Conservation (phyloP, 2,329 filamentous ascomycete species). For the Cryphonectria naterciae region DNA sequence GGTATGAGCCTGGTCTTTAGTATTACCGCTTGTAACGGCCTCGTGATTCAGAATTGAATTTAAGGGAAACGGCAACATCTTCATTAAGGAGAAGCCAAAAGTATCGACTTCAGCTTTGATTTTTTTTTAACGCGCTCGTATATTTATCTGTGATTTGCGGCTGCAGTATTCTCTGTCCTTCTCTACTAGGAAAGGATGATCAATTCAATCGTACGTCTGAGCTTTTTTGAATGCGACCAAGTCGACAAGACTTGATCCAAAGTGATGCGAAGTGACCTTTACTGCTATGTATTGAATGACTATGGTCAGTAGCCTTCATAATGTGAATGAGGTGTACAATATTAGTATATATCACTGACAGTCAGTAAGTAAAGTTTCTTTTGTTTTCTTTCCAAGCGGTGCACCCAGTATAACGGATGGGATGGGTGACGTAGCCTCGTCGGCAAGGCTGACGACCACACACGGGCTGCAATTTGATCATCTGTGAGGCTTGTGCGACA, state of each 20-base stretch:
- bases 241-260: too few species aligned
- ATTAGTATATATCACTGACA: not conserved
- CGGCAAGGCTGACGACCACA: not conserved
- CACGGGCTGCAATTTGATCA: not conserved
- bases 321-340: not conserved
- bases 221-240: too few species aligned
- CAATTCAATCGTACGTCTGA: too few species aligned
- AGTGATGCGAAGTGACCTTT: not conserved
- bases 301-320: not conserved
- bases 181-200: too few species aligned
- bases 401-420: not conserved
- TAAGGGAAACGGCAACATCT: not conserved
- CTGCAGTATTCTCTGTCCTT: fast-evolving
- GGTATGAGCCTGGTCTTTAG: too few species aligned
- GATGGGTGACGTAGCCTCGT: not conserved
- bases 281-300: not conserved
- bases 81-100: not conserved
- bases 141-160: not conserved
- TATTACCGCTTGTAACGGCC: too few species aligned
- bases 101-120: not conserved
- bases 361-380: not conserved
- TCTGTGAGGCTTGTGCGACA: not conserved
- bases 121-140: not conserved
- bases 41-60: not conserved
- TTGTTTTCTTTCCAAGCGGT: not conserved